A percentile compares a stretch with the other conserved stretches of the same genome.
Evolutionary conservation across 2,329 filamentous ascomycete species (phyloP).

Genomic region (Xylaria sp.): DNA sequence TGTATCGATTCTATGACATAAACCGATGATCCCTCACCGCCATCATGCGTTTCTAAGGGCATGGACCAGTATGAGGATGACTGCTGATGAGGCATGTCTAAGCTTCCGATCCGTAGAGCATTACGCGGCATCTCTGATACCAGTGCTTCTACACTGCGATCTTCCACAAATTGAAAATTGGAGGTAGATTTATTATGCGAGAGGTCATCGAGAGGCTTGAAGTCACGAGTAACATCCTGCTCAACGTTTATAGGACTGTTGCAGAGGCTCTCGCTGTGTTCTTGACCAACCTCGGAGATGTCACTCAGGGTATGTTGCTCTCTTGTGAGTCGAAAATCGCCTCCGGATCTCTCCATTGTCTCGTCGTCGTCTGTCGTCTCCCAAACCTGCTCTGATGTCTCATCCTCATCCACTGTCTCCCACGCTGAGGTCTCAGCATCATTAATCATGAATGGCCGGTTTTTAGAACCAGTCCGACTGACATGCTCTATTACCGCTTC

Average conservation of each 20-base stretch:
- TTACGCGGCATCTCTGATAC: not conserved
- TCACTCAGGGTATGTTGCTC: not conserved
- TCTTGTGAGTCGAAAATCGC: not conserved
- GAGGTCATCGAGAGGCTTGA: not conserved
- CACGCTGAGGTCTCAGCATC: slow-evolving; percentile 19
- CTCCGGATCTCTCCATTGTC: slow-evolving; percentile 4
- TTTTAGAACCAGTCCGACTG: not conserved
- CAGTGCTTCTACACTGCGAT: not conserved
- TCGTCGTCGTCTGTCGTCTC: slow-evolving; percentile 26
- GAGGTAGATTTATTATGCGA: not conserved
- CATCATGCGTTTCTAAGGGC: not conserved
- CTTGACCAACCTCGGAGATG: slow-evolving; percentile 2
- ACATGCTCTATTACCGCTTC: not conserved
- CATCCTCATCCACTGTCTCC: slow-evolving; percentile 28
- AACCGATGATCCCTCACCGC: not conserved
- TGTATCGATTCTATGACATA: not conserved
- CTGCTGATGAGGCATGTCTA: not conserved
- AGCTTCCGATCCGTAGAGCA: not conserved
- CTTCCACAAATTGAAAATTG: not conserved
- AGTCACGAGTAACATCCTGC: not conserved
- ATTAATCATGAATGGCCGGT: not conserved
- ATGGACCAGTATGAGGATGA: not conserved
- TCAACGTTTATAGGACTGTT: not conserved
- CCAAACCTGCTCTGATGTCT: slow-evolving; percentile 22
- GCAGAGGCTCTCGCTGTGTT: not conserved